Base-by-base conservation (phyloP, 768 basidiomycete species). In the Russula vinacea region DNA sequence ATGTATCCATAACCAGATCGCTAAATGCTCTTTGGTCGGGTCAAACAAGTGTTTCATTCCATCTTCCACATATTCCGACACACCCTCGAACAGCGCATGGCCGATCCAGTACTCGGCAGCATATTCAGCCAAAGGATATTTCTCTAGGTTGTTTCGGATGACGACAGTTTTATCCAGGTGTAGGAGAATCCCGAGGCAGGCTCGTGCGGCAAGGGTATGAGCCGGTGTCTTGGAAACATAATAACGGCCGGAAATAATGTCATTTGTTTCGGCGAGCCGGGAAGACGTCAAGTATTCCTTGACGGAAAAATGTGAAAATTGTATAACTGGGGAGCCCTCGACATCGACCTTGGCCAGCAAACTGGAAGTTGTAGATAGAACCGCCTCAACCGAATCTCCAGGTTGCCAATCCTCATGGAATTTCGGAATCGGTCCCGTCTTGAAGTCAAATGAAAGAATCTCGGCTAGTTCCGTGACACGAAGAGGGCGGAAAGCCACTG, bases 261-360 rank as follows among this genome's bases (percentile, higher is more conserved):
- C 47, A 5, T n/a, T 37, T 17, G 33, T 24, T 17, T 37, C n/a
- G 22, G 57, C 45, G 19, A 58, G 57, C 14, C 57, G 57, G 35
- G 45, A 5, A 3, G 57, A 58, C 14, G 24, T 58, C 47, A 58
- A 26, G 57, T 17, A 58, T 5, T 49, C 57, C 37, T 58, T 58
- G 22, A 60, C 58, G 4, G 58, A 59, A 40, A 40, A 59, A 24
- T 59, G 58, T 9, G 58, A 50, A 19, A 59, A 58, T 47, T 58
- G 44, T 1, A 58, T 24, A 11, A 58, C 44, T 9, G 19, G n/a
- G n/a, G 19, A n/a, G n/a, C 44, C 44, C 14, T 3, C 0, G 44
- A n/a, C 6, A 6, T 44, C 10, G 10, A 58, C 56, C 10, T 40
- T 19, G 8, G 58, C 24, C 16, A 59, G 58, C 10, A 50, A 22